Conservation (phyloP, 306 rosid genomes). For the Canavalia gladiata region DNA sequence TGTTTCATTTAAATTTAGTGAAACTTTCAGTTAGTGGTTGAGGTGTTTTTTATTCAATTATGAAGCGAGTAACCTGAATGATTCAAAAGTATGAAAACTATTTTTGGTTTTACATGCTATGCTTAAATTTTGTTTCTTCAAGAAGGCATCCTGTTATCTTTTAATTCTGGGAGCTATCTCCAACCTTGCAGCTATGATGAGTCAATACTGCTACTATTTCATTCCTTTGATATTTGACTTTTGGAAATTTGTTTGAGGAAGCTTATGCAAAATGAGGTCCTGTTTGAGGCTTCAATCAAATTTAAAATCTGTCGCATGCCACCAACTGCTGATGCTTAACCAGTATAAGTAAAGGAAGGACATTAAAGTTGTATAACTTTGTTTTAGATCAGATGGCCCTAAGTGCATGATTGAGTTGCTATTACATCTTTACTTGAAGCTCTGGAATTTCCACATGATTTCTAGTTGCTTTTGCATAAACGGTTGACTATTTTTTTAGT, state of each 20-base stretch:
- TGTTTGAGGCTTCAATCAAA: conserved; percentile 7
- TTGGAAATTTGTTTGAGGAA: conserved; percentile 23
- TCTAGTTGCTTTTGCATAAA: neutral
- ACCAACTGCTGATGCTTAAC: neutral
- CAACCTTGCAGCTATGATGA: neutral
- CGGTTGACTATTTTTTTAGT: conserved; percentile 1
- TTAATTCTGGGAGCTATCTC: conserved; percentile 8
- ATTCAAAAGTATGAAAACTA: conserved; percentile 8
- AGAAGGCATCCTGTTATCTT: neutral
- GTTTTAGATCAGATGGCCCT: conserved; percentile 15
- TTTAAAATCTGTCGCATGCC: neutral
- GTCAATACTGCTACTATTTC: neutral
- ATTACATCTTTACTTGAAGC: neutral
- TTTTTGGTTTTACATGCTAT: conserved; percentile 14
- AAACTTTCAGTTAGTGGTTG: neutral
- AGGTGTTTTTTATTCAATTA: conserved; percentile 16
- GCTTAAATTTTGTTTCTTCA: conserved; percentile 3
- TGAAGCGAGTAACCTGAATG: conserved; percentile 24
- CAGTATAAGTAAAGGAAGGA: neutral
- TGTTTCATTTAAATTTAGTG: neutral
- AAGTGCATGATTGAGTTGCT: neutral
- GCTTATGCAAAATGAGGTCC: neutral
- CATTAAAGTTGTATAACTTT: neutral
- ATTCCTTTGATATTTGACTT: neutral
- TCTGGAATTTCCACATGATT: neutral